A percentile compares a stretch with the other conserved stretches of the same genome.
Conservation (phyloP, 2,329 filamentous ascomycete genomes). For the Claviceps quebecensis region DNA sequence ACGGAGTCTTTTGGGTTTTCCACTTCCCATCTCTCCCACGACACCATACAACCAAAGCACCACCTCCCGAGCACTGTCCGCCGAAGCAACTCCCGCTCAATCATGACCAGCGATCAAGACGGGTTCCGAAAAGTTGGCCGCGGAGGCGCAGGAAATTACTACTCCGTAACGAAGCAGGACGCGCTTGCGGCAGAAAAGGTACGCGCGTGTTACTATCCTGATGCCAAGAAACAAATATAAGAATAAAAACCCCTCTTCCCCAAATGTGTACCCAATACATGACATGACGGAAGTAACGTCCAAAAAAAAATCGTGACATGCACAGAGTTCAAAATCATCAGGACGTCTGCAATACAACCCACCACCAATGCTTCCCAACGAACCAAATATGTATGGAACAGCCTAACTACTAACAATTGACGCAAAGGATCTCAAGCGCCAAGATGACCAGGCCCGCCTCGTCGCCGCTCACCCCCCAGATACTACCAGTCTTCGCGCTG, state of each 20-base stretch:
- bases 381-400: neutral
- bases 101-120: conserved; percentile 17
- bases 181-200: conserved; percentile 18
- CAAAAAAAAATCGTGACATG: neutral
- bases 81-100: neutral
- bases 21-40: neutral
- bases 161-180: conserved; percentile 36
- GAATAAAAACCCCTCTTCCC: neutral
- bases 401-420: neutral
- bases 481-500: neutral
- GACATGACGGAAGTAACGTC: neutral
- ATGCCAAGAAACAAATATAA: neutral
- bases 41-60: neutral
- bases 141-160: conserved; percentile 52
- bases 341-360: neutral
- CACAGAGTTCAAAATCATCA: neutral
- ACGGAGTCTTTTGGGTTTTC: too few species aligned
- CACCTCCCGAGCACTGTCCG: neutral
- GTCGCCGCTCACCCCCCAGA: conserved; percentile 6
- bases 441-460: conserved; percentile 10
- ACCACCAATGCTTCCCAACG: neutral
- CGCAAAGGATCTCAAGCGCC: conserved; percentile 25
- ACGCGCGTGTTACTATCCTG: neutral
- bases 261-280: neutral
- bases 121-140: conserved; percentile 40